Percentiles rank a stretch among this genome's conserved stretches.
Conservation (phyloP, 1,139 yeast species). For the Hemisphaericaspora xylofermentans region DNA sequence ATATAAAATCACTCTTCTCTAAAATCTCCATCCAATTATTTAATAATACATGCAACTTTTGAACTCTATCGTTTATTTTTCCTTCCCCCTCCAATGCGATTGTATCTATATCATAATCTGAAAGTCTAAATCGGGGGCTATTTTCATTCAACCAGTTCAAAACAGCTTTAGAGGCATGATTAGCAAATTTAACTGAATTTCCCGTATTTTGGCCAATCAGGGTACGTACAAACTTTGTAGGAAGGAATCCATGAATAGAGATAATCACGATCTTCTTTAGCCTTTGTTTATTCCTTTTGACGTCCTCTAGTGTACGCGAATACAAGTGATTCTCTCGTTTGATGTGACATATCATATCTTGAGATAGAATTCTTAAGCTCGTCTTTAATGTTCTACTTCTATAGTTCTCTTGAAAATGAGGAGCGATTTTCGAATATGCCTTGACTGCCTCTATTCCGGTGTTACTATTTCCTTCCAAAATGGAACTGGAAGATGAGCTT, state of each 20-base stretch:
- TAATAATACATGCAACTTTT: conserved; percentile 32
- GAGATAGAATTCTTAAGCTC: conserved; percentile 35
- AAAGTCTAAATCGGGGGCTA: conserved; percentile 20
- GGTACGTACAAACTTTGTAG: conserved; percentile 48
- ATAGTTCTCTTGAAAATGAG: conserved; percentile 20
- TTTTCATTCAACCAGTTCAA: conserved; percentile 38
- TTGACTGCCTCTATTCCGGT: not conserved
- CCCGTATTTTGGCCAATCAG: conserved; percentile 51
- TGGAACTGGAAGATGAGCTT: conserved; percentile 4
- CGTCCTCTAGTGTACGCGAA: conserved; percentile 17
- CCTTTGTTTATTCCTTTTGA: conserved; percentile 15
- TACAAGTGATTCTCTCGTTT: conserved; percentile 38
- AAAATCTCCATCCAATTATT: conserved; percentile 45
- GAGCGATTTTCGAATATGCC: conserved; percentile 2
- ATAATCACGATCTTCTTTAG: conserved; percentile 41
- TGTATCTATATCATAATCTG: conserved; percentile 36
- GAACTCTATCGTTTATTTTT: conserved; percentile 40
- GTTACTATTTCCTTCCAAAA: not conserved
- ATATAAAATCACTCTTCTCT: conserved; percentile 40
- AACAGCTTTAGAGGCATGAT: conserved; percentile 37
- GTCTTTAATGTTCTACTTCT: conserved; percentile 43
- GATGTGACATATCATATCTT: conserved; percentile 28
- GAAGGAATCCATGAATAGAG: conserved; percentile 54
- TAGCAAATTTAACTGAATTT: conserved; percentile 34
- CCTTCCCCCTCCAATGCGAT: conserved; percentile 58